Conservation (phyloP, 371 early-diverging fungal species). For the Mucor irregularis region DNA sequence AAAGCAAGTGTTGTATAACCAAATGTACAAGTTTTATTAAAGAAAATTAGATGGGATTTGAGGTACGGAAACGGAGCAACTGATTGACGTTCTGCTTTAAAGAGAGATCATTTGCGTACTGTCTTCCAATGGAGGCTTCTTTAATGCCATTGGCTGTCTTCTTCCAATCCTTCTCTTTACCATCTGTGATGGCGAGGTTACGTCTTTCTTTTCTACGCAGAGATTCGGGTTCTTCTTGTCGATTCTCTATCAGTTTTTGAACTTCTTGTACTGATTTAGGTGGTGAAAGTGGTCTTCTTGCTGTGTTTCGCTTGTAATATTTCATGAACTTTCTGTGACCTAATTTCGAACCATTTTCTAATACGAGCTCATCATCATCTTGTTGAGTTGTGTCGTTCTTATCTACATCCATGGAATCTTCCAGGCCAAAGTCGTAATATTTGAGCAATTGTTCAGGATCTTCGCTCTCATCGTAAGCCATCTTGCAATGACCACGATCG, state of each 20-base stretch:
- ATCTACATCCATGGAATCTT: neutral
- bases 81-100: conserved; percentile 14
- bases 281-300: neutral
- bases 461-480: conserved; percentile 88
- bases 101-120: conserved; percentile 3
- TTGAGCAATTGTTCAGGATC: conserved; percentile 87
- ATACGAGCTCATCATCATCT: conserved; percentile 72
- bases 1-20: too few species aligned
- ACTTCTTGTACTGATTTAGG: conserved; percentile 22
- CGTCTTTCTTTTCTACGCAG: conserved; percentile 24
- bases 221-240: conserved; percentile 9
- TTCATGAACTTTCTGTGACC: conserved; percentile 79
- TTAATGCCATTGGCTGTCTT: conserved; percentile 9
- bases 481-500: conserved; percentile 94
- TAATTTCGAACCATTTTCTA: conserved; percentile 77
- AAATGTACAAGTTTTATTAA: too few species aligned
- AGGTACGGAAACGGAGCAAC: conserved; percentile 12
- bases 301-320: conserved; percentile 85
- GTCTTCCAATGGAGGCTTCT: neutral
- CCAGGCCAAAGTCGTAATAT: conserved; percentile 63
- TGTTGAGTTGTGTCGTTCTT: neutral
- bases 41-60: conserved; percentile 20
- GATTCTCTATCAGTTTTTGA: conserved; percentile 25
- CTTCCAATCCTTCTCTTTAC: conserved; percentile 5
- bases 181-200: conserved; percentile 13